These are phyloP conservation scores for Umbilicaria muhlenbergii DNA, from an alignment of 495 filamentous ascomycete species.

Conservation along the genomic window DNA sequence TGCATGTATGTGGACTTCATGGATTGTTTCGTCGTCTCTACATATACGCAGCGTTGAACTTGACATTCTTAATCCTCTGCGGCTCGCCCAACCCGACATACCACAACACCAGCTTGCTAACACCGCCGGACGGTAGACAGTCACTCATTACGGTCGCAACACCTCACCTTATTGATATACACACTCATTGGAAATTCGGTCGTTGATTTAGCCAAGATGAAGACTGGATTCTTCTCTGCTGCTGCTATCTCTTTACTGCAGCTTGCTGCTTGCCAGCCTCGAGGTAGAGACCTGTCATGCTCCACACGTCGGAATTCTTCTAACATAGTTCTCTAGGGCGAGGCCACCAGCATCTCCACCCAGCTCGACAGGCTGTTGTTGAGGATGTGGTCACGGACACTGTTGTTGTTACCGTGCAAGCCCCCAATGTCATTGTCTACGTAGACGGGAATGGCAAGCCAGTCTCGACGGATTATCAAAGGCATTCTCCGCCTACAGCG, in stretches of 20 bases:
- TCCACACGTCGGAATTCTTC: background rate
- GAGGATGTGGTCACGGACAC: constrained; percentile 15
- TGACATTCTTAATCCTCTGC: too few relatives aligned
- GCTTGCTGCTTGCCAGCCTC: constrained; percentile 26
- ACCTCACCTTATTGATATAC: background rate
- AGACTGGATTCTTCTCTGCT: constrained; percentile 15
- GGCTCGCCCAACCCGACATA: too few relatives aligned
- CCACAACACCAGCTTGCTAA: background rate
- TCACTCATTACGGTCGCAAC: background rate
- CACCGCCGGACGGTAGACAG: background rate
- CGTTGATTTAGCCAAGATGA: constrained; percentile 20
- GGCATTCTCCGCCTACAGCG: constrained; percentile 17
- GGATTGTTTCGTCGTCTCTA: too few relatives aligned
- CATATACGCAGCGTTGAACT: too few relatives aligned
- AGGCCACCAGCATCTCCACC: constrained; percentile 10
- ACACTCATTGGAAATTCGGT: constrained; percentile 2
- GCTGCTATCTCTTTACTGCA: constrained; percentile 17
- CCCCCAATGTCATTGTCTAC: constrained; percentile 41
- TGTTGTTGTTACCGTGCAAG: constrained; percentile 21
- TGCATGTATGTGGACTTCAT: too few relatives aligned
- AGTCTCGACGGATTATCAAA: constrained; percentile 17
- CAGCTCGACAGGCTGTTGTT: constrained; percentile 13
- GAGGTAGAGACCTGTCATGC: constrained; percentile 19
- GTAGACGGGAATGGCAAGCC: constrained; percentile 47
- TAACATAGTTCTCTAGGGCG: background rate